Base-by-base conservation (phyloP, 1,139 yeast species). In the Wickerhamiella pararugosa region DNA sequence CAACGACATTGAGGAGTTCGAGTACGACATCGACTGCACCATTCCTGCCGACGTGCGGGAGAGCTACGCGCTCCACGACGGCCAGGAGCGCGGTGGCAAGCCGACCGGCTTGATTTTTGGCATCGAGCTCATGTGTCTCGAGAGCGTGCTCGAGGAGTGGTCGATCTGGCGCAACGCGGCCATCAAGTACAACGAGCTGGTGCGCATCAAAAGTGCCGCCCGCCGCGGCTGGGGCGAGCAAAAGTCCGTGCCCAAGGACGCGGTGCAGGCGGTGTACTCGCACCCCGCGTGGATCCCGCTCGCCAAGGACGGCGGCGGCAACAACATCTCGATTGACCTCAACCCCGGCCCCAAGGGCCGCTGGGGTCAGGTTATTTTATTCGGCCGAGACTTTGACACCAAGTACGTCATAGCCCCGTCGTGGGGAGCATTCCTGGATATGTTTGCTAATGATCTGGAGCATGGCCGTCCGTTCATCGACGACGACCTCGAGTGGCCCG, bases 271-370 rank as follows among this genome's bases (percentile, higher is more conserved):
- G 2, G 75, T 74, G 1, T 87, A 82, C 62, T 90, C 95, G 2
- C 86, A 84, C 58, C 76, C 84, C 5, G 75, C 73, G 55, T 87
- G 97, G 97, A 78, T 87, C 43, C 97, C 97, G 2, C 61, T 87
- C 36, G 73, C 84, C 21, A 82, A 93, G 8, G 97, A 87, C 58
- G 76, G 75, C 46, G 78, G 81, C 7, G 97, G 97, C 15, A 87
- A 87, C 62, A 84, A 84, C 56, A 76, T 87, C 42, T 97, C 87
- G 39, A 69, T 87, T 9, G 97, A 87, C 60, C 67, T 87, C 47
- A 80, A 90, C 2, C 96, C 96, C 1, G 94, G 83, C 4, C 66
- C 75, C 3, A 62, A 65, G 11, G 94, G 94, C 29, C 66, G 62
- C 36, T 70, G 76, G 66, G 97, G 96, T 10, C 94, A 86, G 59